Evolutionary conservation across 2,329 filamentous ascomycete genomes (phyloP).

Genomic region (Periconia digitata): DNA sequence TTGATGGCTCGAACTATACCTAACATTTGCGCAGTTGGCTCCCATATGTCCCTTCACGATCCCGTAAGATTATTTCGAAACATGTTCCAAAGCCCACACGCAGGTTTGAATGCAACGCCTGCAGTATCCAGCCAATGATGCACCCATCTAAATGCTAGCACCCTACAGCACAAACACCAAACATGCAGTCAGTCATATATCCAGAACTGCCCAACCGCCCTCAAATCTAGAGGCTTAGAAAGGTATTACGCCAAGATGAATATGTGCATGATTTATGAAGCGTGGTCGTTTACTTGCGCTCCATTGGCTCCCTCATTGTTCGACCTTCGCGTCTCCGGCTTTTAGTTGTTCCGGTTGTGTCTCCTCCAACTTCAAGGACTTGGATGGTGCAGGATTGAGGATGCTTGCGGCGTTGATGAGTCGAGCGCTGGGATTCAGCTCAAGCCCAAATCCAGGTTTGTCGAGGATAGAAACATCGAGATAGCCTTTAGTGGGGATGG

Average conservation of each 20-base stretch:
- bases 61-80: no score
- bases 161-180: no score
- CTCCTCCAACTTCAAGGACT: slow-evolving; percentile 40
- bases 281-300: slow-evolving; percentile 13
- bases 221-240: not conserved
- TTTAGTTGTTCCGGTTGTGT: slow-evolving; percentile 6
- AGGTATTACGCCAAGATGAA: slow-evolving; percentile 4
- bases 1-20: no score
- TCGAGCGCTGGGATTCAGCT: slow-evolving; percentile 78
- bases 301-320: slow-evolving; percentile 21
- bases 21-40: no score
- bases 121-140: no score
- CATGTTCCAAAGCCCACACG: no score
- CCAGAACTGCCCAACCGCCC: not conserved
- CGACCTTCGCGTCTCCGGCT: slow-evolving; percentile 33
- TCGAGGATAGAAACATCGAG: slow-evolving; percentile 79
- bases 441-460: slow-evolving; percentile 87
- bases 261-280: slow-evolving; percentile 5
- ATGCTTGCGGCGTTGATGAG: slow-evolving; percentile 76
- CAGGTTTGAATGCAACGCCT: no score
- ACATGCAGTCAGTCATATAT: no score
- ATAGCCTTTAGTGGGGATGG: slow-evolving; percentile 80
- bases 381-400: slow-evolving; percentile 64
- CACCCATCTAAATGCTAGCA: no score
- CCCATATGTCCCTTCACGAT: no score